phyloP scores from a whole-genome alignment of 768 basidiomycete genomes.

The Boletus patriciae region DNA sequence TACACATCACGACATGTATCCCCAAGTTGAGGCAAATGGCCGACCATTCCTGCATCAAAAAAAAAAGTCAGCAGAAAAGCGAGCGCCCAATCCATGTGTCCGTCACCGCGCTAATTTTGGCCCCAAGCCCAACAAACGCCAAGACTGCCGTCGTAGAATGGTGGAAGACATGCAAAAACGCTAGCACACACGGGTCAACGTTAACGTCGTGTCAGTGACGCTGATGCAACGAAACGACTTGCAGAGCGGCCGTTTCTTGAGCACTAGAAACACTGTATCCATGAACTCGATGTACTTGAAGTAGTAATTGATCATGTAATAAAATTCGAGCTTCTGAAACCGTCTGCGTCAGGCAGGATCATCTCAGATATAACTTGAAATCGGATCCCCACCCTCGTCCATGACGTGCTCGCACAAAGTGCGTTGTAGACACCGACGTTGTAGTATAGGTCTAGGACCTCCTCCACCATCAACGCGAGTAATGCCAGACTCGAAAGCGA shows the following conservation, averaged over 20 bases:
- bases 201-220: not conserved
- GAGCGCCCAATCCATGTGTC: not conserved
- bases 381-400: slow-evolving; percentile 70
- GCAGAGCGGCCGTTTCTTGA: slow-evolving; percentile 97
- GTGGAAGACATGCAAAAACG: slow-evolving; percentile 97
- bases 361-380: not conserved
- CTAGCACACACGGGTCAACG: slow-evolving; percentile 37
- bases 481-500: slow-evolving; percentile 78
- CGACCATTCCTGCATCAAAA: slow-evolving; percentile 72
- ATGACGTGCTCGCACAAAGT: slow-evolving; percentile 71
- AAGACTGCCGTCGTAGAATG: slow-evolving; percentile 93
- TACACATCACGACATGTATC: slow-evolving; percentile 97
- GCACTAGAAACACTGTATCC: slow-evolving; percentile 92
- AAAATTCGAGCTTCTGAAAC: slow-evolving; percentile 79
- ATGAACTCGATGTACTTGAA: slow-evolving; percentile 95
- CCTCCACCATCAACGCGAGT: slow-evolving; percentile 79
- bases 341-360: slow-evolving; percentile 1
- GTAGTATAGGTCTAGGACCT: slow-evolving; percentile 73
- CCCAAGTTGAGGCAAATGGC: slow-evolving; percentile 82
- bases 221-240: slow-evolving; percentile 29
- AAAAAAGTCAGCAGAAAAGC: slow-evolving; percentile 1
- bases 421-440: slow-evolving; percentile 70
- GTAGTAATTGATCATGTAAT: slow-evolving; percentile 97
- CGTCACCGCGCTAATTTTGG: slow-evolving; percentile 78
- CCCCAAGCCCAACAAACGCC: slow-evolving; percentile 89